Evolutionary conservation across 73 alveolate genomes (phyloP).

Genomic region (Stentor coeruleus): DNA sequence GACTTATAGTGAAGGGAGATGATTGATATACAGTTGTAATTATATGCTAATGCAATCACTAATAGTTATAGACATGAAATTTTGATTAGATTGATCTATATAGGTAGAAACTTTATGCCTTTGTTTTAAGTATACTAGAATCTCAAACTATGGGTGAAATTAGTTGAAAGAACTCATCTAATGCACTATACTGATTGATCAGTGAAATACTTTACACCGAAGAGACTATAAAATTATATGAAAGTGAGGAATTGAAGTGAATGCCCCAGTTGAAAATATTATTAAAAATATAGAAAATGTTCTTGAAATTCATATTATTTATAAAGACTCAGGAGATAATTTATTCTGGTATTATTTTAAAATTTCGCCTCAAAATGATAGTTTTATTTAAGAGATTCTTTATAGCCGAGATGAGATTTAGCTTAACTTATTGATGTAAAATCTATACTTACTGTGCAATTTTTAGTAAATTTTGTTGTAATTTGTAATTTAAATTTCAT

Average conservation of each 20-base stretch:
- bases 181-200: background rate
- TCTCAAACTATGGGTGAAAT: background rate
- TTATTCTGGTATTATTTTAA: background rate
- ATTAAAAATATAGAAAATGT: background rate
- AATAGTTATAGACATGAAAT: background rate
- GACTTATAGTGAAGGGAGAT: background rate
- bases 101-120: background rate
- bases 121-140: background rate
- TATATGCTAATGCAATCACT: background rate
- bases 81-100: background rate
- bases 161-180: background rate
- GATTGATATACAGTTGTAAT: conserved; percentile 3
- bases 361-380: background rate
- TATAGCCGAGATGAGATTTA: background rate
- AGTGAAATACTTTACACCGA: background rate
- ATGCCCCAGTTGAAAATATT: conserved; percentile 18
- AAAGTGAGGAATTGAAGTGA: background rate
- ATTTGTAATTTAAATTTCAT: no score
- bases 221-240: background rate
- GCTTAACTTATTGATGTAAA: background rate
- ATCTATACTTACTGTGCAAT: conserved; percentile 36
- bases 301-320: conserved; percentile 14
- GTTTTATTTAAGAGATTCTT: background rate
- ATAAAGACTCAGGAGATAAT: background rate
- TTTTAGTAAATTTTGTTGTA: no score